A percentile compares a stretch with the other conserved stretches of the same genome.
These are phyloP conservation scores for Collybiopsis confluens DNA, from an alignment of 768 basidiomycete genomes.

Conservation along the genomic window DNA sequence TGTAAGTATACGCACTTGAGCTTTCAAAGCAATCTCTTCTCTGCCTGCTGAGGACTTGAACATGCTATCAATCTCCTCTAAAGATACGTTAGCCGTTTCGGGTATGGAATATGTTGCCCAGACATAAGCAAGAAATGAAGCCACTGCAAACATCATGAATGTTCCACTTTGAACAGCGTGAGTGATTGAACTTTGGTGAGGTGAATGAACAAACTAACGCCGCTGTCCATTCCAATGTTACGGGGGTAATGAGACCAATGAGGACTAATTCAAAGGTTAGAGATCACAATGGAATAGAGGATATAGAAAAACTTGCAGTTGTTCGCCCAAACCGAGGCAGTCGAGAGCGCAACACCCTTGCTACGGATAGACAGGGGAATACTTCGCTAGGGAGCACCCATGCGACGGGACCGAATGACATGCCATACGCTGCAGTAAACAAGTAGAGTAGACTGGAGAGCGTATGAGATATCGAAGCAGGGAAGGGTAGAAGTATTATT, in stretches of 20 bases:
- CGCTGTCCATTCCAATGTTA: constrained; percentile 57
- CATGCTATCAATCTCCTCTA: constrained; percentile 73
- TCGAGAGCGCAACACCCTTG: constrained; percentile 78
- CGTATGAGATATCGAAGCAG: not conserved
- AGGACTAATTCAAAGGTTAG: constrained; percentile 42
- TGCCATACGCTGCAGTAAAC: constrained; percentile 75
- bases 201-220: constrained; percentile 37
- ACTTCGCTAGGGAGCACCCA: constrained; percentile 87
- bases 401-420: constrained; percentile 74
- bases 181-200: not conserved
- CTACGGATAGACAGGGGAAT: constrained; percentile 77
- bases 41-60: constrained; percentile 56
- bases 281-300: not conserved
- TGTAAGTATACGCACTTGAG: constrained; percentile 38
- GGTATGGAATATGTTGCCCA: constrained; percentile 71
- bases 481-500: not conserved
- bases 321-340: constrained; percentile 83
- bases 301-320: constrained; percentile 48
- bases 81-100: constrained; percentile 71
- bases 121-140: constrained; percentile 63
- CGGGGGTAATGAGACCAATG: constrained; percentile 70
- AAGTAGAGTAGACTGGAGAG: constrained; percentile 54
- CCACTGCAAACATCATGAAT: constrained; percentile 61
- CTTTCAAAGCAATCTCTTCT: constrained; percentile 47
- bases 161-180: constrained; percentile 41